These are phyloP conservation scores for Tricholoma sp. DNA, from an alignment of 768 basidiomycete genomes.

Conservation along the genomic window DNA sequence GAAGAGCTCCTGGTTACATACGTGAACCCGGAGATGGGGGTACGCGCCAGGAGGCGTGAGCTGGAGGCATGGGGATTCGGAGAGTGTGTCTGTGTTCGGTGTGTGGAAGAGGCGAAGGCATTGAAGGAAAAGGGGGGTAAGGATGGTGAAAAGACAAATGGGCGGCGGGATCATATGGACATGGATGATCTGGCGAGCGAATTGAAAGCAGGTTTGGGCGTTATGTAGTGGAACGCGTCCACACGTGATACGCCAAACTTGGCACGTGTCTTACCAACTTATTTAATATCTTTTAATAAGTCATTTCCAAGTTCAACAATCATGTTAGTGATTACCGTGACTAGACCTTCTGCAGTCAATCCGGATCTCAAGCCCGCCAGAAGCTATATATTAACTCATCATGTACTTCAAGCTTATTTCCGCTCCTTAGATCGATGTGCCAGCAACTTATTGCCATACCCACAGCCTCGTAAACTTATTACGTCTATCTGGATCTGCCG, in stretches of 20 bases:
- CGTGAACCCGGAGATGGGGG: conserved; percentile 58
- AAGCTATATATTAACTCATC: too few species aligned
- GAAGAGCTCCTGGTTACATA: conserved; percentile 80
- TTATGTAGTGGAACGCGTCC: conserved; percentile 25
- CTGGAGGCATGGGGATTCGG: conserved; percentile 76
- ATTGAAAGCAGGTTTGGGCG: conserved; percentile 60
- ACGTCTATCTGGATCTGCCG: neutral
- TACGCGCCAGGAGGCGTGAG: conserved; percentile 43
- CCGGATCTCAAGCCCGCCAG: too few species aligned
- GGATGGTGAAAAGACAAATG: conserved; percentile 11
- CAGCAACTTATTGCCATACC: neutral
- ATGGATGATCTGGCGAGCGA: conserved; percentile 51
- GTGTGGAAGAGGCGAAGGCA: conserved; percentile 51
- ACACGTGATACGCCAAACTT: neutral
- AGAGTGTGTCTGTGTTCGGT: conserved; percentile 62
- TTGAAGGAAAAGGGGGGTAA: conserved; percentile 22
- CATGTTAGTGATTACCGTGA: too few species aligned
- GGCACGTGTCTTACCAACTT: too few species aligned
- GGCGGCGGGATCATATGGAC: conserved; percentile 17
- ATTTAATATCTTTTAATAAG: too few species aligned
- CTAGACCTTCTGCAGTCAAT: too few species aligned
- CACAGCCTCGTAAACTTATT: neutral
- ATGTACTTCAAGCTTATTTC: too few species aligned
- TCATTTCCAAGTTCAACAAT: too few species aligned
- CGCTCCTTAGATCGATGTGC: neutral